These are phyloP conservation scores for Rhodamnia argentea DNA, from an alignment of 345 rosid species.

Conservation along the genomic window DNA sequence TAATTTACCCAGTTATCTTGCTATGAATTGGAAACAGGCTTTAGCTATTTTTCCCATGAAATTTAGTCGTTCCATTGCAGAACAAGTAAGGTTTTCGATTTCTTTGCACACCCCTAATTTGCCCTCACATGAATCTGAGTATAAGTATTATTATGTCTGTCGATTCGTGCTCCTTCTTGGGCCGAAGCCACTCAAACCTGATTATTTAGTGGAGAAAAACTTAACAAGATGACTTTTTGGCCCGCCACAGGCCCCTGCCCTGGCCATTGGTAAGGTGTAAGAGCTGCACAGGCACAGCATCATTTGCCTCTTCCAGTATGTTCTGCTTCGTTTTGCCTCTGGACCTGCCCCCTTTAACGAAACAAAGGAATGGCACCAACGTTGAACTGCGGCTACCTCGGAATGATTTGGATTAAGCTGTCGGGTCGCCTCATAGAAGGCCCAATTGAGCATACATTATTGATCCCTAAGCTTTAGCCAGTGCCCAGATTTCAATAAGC, in stretches of 20 bases:
- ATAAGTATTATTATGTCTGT: neutral
- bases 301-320: neutral
- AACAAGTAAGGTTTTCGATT: neutral
- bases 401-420: neutral
- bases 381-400: neutral
- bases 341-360: neutral
- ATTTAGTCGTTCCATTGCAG: neutral
- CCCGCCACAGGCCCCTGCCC: neutral
- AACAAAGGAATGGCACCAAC: neutral
- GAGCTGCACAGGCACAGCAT: neutral
- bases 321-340: neutral
- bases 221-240: neutral
- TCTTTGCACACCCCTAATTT: no score
- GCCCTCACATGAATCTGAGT: no score
- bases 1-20: neutral
- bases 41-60: neutral
- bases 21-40: neutral
- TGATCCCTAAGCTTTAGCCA: neutral
- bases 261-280: neutral
- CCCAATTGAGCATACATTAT: neutral
- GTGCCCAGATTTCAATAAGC: neutral
- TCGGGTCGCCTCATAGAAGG: neutral
- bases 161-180: neutral
- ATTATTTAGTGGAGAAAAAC: neutral
- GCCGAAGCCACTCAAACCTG: neutral